A percentile compares a stretch with the other conserved stretches of the same genome.
These are phyloP conservation scores for Monosporascus sp. DNA, from an alignment of 2,329 filamentous ascomycete species.

Conservation along the genomic window DNA sequence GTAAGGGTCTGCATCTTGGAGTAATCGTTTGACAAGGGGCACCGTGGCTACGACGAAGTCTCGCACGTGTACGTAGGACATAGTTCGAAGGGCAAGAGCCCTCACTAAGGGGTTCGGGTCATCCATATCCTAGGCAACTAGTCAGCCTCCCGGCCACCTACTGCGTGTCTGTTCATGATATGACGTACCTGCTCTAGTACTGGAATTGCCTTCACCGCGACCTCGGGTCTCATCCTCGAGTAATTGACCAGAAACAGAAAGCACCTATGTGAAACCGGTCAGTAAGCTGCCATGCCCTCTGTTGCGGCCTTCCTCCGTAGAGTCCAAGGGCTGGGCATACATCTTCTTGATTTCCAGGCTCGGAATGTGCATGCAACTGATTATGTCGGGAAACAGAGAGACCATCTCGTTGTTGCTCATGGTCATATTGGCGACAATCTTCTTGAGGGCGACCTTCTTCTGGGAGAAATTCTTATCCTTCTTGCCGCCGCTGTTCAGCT, in stretches of 20 bases:
- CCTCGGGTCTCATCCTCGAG: slow-evolving; percentile 86
- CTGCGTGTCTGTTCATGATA: neutral
- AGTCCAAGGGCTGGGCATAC: slow-evolving; percentile 44
- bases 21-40: slow-evolving; percentile 72
- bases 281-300: slow-evolving; percentile 14
- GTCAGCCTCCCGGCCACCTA: slow-evolving; percentile 10
- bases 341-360: slow-evolving; percentile 99
- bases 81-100: slow-evolving; percentile 85
- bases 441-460: slow-evolving; percentile 98
- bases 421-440: slow-evolving; percentile 99
- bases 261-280: slow-evolving; percentile 58
- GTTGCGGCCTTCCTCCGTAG: slow-evolving; percentile 6
- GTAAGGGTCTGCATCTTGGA: slow-evolving; percentile 86
- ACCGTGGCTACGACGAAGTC: slow-evolving; percentile 93
- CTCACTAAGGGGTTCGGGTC: slow-evolving; percentile 88
- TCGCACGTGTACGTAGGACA: slow-evolving; percentile 94
- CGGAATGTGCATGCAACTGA: slow-evolving; percentile 89
- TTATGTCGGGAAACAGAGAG: slow-evolving; percentile 89
- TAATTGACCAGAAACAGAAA: slow-evolving; percentile 98
- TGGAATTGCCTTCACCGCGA: slow-evolving; percentile 87
- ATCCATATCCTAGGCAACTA: slow-evolving; percentile 69
- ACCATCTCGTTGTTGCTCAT: slow-evolving; percentile 99
- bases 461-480: slow-evolving; percentile 95
- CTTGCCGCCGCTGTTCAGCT: slow-evolving; percentile 89
- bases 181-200: slow-evolving; percentile 68